Base-by-base conservation (phyloP, 2,329 filamentous ascomycete species). In the Clarireedia homoeocarpa region DNA sequence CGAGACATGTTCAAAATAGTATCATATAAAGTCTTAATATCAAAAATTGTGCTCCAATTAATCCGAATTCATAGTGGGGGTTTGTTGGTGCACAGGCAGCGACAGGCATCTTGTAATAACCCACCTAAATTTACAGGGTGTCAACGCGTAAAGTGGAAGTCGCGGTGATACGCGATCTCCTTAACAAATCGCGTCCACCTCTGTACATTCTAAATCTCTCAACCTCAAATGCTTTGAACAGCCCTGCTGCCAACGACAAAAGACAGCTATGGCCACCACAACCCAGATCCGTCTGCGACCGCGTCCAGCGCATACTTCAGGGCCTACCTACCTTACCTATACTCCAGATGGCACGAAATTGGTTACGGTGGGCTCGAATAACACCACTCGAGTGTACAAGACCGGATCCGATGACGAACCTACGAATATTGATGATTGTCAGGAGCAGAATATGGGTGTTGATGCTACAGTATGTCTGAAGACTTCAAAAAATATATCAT, bases 391-490 rank as follows among this genome's bases (percentile, higher is more conserved):
- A 50, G 82, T 97, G 50, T 99, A 95, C 75, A 89, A 86, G 63
- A 94, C 91, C 14, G 90, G 89, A 58, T 94, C 88, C 40, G 88
- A 95, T 73, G 91, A 91, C 65, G 94, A 99, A 70, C 94, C 95
- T 9, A 84, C 82, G 57, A 96, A 92, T 56, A 86, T 99, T 56
- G 92, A 97, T 69, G 90, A 96, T 61, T 90, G 87, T 54, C 87
- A 88, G 59, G 92, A 96, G 64, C 86, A 89, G 62, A 95, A 96
- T 68, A 78, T 88, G 20, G 84, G 86, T 34, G 82, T 97, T 23
- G 87, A 84, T 30, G 84, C 90, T 20, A 82, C 83, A 38, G 81
- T 84, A 73, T 52, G 62, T 61, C 36, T 34, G 9, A 45, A 12
- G 6, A 17, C 4, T 39, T 38, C 23, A 26, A 23, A 36, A 45